These are phyloP conservation scores for Botryobasidium botryosum DNA, from an alignment of 768 basidiomycete genomes.

Conservation along the genomic window DNA sequence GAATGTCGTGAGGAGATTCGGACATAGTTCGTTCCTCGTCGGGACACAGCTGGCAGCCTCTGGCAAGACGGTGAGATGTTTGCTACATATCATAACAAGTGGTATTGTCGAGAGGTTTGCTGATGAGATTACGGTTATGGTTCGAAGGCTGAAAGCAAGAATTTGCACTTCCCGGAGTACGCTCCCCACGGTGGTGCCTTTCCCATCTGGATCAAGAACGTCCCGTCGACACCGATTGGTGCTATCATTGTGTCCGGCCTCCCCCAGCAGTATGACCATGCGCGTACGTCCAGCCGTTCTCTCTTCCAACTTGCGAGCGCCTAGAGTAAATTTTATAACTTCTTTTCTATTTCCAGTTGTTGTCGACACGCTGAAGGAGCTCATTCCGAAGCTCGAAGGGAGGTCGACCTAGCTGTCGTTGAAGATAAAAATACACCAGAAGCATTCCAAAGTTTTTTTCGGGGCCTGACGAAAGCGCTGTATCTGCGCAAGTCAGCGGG, in stretches of 20 bases:
- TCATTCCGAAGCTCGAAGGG: conserved; percentile 8
- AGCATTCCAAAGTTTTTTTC: no score
- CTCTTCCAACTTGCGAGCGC: not conserved
- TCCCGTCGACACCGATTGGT: conserved; percentile 6
- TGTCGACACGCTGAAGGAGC: conserved; percentile 7
- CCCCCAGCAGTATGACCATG: conserved; percentile 11
- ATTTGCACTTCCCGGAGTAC: no score
- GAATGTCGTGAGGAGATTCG: conserved; percentile 10
- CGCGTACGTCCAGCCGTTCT: conserved; percentile 3
- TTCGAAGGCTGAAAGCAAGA: no score
- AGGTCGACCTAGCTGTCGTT: no score
- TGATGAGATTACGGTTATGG: no score
- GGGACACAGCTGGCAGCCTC: conserved; percentile 6
- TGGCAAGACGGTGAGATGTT: conserved; percentile 7
- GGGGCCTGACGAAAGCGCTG: no score
- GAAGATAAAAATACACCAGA: no score
- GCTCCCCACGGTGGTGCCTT: conserved; percentile 9
- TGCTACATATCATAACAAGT: no score
- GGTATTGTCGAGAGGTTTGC: no score
- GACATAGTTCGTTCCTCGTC: conserved; percentile 10
- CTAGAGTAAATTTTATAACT: not conserved
- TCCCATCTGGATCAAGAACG: conserved; percentile 11
- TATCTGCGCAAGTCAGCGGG: no score
- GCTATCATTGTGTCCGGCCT: conserved; percentile 10
- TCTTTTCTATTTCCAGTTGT: conserved; percentile 8